Evolutionary conservation across 1,139 yeast genomes (phyloP), one percentile per base, ranked within the genome.

Genomic region (Yamadazyma oceani): DNA sequence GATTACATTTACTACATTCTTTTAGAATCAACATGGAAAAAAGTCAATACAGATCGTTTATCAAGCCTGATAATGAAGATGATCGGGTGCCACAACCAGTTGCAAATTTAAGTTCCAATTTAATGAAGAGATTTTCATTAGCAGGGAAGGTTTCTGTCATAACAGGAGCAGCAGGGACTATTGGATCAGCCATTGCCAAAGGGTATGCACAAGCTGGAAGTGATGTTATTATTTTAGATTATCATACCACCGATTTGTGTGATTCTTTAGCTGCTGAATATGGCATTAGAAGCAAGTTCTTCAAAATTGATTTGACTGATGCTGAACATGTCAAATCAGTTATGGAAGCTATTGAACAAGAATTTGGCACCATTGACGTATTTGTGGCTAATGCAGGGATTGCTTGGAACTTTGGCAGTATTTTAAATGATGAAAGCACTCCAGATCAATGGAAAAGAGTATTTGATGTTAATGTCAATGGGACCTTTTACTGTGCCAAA

Each of bases 191-290:
- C 11, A 82, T 84, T 35, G 92, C 92, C 28, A 82, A 78, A 54
- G 90, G 86, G 0, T 84, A 69, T 53, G 86, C 89, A 36, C 88
- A 84, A 62, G 88, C 89, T 4, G 95, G 94, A 36, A 92, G 90
- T 14, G 84, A 82, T 48, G 81, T 85, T 34, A 85, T 85, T 45
- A 70, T 85, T 53, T 42, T 35, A 22, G 37, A 35, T 26, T 30
- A 27, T 27, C 55, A 69, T 33, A 35, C 47, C 3, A 51, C 51
- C 5, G 31, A 39, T 19, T 66, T 76, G 51, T 84, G 84, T 25
- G 65, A 62, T 37, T 68, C 64, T 34, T 66, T 85, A 17, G 59
- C 73, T 22, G 57, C 72, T 43, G 73, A 74, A 49, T 84, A 82
- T 58, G 80, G 80, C 13, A 79, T 85, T 44, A 73, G 60, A 54